Evolutionary conservation across 768 basidiomycete genomes (phyloP).

Genomic region (Lentinus brumalis): DNA sequence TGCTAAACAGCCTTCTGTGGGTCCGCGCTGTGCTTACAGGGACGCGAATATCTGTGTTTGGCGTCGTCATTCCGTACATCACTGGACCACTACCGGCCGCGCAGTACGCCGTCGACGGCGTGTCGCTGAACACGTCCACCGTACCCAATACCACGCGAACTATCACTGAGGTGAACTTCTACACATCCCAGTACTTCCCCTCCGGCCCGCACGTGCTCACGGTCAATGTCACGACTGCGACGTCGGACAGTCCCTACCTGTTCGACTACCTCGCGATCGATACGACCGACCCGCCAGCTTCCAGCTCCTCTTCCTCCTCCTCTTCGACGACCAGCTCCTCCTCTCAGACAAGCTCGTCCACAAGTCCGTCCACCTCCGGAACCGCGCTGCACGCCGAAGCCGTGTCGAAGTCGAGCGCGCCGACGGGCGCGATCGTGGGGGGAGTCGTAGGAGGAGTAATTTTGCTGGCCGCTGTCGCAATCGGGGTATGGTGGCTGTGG

Average conservation of each 20-base stretch:
- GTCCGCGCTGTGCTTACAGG: background rate
- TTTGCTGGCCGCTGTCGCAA: background rate
- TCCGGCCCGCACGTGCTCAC: background rate
- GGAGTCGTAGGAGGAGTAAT: background rate
- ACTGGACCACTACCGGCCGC: background rate
- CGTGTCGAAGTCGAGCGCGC: background rate
- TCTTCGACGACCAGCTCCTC: background rate
- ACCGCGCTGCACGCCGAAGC: background rate
- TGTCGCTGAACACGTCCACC: background rate
- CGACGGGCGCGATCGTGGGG: background rate
- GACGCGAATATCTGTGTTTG: background rate
- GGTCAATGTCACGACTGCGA: background rate
- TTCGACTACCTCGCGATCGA: constrained; percentile 4
- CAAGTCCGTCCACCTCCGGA: background rate
- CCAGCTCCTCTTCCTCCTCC: background rate
- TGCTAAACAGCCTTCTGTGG: background rate
- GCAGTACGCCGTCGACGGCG: constrained; percentile 2
- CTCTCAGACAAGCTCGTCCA: background rate
- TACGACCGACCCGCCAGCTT: background rate
- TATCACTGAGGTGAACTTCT: background rate
- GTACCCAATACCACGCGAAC: background rate
- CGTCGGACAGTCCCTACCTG: background rate
- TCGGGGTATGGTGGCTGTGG: background rate
- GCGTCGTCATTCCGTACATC: background rate
- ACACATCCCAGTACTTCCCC: background rate